Evolutionary conservation across 148 eudicot species (phyloP), one percentile per base, ranked within the genome.

Genomic region (Persicaria maculosa): DNA sequence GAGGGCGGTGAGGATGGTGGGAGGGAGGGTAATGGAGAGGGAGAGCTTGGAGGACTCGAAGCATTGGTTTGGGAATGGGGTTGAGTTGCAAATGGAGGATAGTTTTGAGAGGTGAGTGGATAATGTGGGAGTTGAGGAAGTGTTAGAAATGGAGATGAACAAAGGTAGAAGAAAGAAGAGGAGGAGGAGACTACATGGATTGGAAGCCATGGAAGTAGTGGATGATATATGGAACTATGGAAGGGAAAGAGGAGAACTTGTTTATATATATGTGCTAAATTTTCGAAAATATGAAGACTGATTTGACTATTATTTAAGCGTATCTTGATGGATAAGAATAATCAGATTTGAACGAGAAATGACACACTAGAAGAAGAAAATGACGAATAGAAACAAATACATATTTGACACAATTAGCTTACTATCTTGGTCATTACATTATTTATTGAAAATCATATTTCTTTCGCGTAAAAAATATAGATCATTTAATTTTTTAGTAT

Each of bases 11-110:
- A 90, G 71, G 76, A 85, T 76, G 83, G 75, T 81, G 48, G 83
- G 82, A 36, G 75, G 54, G 73, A 86, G 83, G 82, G 72, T 82
- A 52, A 94, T 77, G 79, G 86, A 75, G 70, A 92, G 57, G 31
- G 93, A 79, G 75, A 90, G 85, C 67, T 90, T 90, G 2, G 85
- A 74, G 15, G 93, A 78, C 44, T 85, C 74, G 15, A 86, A 80
- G 74, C 98, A 93, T 31, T 79, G 67, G 25, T 86, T 71, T 15
- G 97, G 98, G 84, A 88, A 79, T 74, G 98, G 97, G 36, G 93
- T 86, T 68, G 89, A 78, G 53, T 83, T 84, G 86, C 98, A 93
- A 31, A 80, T 6, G 19, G 89, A 77, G 79, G 78, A 74, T 17
- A 84, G 74, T 44, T 74, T 74, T 72, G 83, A 72, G 22, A 81